Evolutionary conservation across 108 stramenopile species (phyloP), one percentile per base, ranked within the genome.

Genomic region (Hondaea fermentalgiana): DNA sequence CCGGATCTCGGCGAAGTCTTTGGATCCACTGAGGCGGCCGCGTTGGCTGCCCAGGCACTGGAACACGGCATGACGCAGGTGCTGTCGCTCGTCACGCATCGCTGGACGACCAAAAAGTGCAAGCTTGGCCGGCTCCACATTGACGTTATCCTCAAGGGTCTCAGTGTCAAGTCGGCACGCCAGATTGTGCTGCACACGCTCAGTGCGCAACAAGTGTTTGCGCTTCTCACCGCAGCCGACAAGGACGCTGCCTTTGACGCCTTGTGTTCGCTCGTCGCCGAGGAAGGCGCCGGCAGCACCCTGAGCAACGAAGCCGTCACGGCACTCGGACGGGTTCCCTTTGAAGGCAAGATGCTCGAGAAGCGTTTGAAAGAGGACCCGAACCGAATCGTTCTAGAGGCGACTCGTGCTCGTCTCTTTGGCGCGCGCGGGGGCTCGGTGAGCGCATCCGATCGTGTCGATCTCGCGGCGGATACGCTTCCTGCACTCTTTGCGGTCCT

Each of bases 301-400:
- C 51, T 83, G 49, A 83, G 76, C 76, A 23, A 83, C 76, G 76
- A 83, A 23, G 76, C 76, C 76, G 28, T 83, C 51, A n/a, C 45
- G 45, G 76, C 76, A 4, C n/a, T 83, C 49, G 49, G 76, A 21
- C 49, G 45, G 10, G 51, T 83, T 83, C 76, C 76, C 51, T 83
- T 83, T 83, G 45, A 47, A 6, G 76, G 76, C 6, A 23, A 83
- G 23, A 47, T 83, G 49, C 45, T 83, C 76, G 5, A 53, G 49
- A 35, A 0, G 17, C 45, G 51, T 47, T 28, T 83, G 45, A 47
- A 16, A 6, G n/a, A 21, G 23, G 51, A 83, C 16, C 76, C 45
- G n/a, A 47, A 53, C 76, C 45, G 49, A 8, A 53, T 83, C 51
- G 49, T 83, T 12, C 51, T 83, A 0, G 76, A 83, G 76, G 76